Base-by-base conservation (phyloP, 2,329 filamentous ascomycete genomes). In the Metarhizium rileyi region DNA sequence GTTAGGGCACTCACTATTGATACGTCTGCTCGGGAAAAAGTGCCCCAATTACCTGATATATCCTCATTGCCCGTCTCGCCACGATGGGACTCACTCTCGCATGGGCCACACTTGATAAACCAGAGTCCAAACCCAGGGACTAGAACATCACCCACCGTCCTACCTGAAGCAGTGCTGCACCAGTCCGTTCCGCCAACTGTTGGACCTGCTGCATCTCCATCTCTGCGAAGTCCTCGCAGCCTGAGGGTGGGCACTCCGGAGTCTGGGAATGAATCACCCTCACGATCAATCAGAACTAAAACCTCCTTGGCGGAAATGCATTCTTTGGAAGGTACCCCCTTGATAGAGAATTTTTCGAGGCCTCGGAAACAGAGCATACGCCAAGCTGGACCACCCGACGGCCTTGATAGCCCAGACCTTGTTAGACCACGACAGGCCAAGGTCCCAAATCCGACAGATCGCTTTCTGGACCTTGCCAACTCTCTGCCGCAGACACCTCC, bases 261-360 rank as follows among this genome's bases (percentile, higher is more conserved):
- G 25, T 56, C 60, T 45, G 59, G 59, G 53, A 59, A 60, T 50
- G 58, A 58, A 48, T 62, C 61, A 46, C 63, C 66, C 45, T 61
- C 57, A 50, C 59, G 60, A 42, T 54, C 59, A 9, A 49, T 66
- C 47, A 59, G 52, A 42, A 55, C 61, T 30, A 64, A 66, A 50
- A 60, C 63, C 43, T 66, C 65, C 40, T 55, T 61, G 35, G 50
- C 59, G 42, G 65, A 69, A 49, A 55, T 66, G 51, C 61, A 70
- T 41, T 54, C 58, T 63, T 59, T 64, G 46, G 66, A 69, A 44
- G 61, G 59, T 47, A 64, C 66, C 55, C 22, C 52, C n/a, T 59
- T 62, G 43, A 67, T 78, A 43, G 73, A 74, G 57, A 81, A 81
- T 62, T 81, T 81, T 60, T 81, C 78, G n/a, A 71, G 78, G 36